Base-by-base conservation (phyloP, 805 yeast genomes). In the Sugiyamaella americana region DNA sequence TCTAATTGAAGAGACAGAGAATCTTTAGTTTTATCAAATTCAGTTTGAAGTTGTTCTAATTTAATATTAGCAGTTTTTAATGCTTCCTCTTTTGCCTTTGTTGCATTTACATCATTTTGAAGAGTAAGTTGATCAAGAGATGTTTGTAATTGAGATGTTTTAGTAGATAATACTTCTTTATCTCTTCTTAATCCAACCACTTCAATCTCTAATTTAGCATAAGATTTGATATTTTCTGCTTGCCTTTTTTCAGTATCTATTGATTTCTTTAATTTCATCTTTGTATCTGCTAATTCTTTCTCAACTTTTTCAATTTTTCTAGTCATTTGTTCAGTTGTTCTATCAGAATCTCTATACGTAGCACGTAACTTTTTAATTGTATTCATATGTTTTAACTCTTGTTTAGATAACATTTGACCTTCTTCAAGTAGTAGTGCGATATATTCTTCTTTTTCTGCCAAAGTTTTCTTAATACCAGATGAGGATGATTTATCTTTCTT, bases 341-440 rank as follows among this genome's bases (percentile, higher is more conserved):
- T 49, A 18, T 69, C 63, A 1, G 64, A 62, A 16, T 72, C 77
- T 17, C 63, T 62, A 43, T 77, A 75, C 32, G 69, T 72, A 18
- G 71, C 65, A 37, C 79, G 77, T 47, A 88, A 63, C 52, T 73
- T 72, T 51, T 84, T 84, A 42, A 89, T 78, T 0, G 80, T 70
- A 36, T 79, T 85, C 54, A 76, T 79, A 44, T 80, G 72, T 53
- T 76, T 78, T 22, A 87, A 71, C 56, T 91, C 97, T 50, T 78
- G 80, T 49, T 74, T 73, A 0, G 93, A 79, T 34, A 87, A 64
- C 20, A 74, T 77, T 51, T 83, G 81, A 3, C 95, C 95, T 63
- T 88, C 96, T 46, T 75, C 78, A 58, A 84, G 59, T 23, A 89
- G 66, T 47, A 82, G 80, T 16, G 76, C 74, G 21, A 89, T 79